Evolutionary conservation across 2,329 filamentous ascomycete species (phyloP).

Genomic region (Xylariaceae sp.): DNA sequence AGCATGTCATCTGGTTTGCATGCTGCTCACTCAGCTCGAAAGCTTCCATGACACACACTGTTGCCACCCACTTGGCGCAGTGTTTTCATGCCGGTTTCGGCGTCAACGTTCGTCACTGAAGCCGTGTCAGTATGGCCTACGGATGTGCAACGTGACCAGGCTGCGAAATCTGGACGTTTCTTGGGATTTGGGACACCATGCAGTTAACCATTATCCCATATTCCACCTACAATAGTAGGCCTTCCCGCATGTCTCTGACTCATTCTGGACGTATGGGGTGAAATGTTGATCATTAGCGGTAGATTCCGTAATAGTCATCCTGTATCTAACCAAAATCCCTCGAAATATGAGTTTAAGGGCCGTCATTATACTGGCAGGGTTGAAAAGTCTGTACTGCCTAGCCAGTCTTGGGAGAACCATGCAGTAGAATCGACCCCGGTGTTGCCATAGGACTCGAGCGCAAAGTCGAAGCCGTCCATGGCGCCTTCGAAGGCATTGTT

Average conservation of each 20-base stretch:
- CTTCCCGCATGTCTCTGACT: background rate
- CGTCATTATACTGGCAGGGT: constrained; percentile 26
- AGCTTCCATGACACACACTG: background rate
- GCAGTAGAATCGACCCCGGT: constrained; percentile 31
- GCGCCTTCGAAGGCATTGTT: constrained; percentile 48
- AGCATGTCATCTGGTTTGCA: background rate
- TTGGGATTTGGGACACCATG: background rate
- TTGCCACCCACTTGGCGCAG: background rate
- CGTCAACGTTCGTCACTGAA: background rate
- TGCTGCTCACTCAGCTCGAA: background rate
- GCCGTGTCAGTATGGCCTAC: background rate
- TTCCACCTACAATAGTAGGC: background rate
- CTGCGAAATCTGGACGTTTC: background rate
- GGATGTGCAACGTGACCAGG: background rate
- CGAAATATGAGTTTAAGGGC: background rate
- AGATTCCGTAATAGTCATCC: background rate
- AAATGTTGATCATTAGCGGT: background rate
- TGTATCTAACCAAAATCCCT: background rate
- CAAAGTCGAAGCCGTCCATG: constrained; percentile 43
- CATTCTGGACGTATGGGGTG: background rate
- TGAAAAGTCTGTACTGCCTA: constrained; percentile 28
- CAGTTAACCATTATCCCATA: background rate
- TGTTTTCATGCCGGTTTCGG: background rate
- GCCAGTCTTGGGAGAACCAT: constrained; percentile 33
- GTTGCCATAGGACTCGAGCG: constrained; percentile 41